Conservation (phyloP, 2,329 filamentous ascomycete genomes). For the Fusarium burgessii region DNA sequence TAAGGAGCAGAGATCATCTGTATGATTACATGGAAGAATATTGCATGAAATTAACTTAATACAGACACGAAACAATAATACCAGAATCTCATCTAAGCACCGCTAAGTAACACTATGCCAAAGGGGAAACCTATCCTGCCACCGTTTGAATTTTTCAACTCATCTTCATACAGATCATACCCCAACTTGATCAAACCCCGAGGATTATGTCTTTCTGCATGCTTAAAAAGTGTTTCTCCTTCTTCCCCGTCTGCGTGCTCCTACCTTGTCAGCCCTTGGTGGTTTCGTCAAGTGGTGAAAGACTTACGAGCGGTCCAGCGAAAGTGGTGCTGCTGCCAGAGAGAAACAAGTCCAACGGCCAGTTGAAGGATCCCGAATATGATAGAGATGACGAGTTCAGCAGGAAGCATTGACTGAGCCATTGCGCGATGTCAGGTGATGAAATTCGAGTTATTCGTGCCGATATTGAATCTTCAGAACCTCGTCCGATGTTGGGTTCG, state of each 20-base stretch:
- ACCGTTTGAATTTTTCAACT: not conserved
- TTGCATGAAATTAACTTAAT: not conserved
- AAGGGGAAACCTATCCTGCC: too few relatives aligned
- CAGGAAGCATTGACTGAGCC: not conserved
- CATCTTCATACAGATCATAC: too few relatives aligned
- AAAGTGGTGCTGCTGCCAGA: slow-evolving; percentile 13
- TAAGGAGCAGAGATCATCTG: not conserved
- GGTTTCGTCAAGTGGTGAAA: rapidly evolving
- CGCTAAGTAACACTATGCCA: rapidly evolving
- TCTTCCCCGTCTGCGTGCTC: not conserved
- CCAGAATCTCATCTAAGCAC: too few relatives aligned
- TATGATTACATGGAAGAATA: not conserved
- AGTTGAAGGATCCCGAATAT: slow-evolving; percentile 6
- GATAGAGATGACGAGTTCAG: not conserved
- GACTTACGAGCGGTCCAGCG: not conserved
- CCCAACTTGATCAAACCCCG: too few relatives aligned
- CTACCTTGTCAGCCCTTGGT: not conserved
- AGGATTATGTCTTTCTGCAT: too few relatives aligned
- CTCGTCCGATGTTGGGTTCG: rapidly evolving
- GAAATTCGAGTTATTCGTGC: too few relatives aligned
- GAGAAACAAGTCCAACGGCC: not conserved
- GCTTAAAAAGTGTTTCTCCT: not conserved
- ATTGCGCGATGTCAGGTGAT: too few relatives aligned
- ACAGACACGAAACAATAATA: too few relatives aligned
- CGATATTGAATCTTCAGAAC: rapidly evolving